Conservation (phyloP, 148 eudicot species). For the Agrostemma githago region DNA sequence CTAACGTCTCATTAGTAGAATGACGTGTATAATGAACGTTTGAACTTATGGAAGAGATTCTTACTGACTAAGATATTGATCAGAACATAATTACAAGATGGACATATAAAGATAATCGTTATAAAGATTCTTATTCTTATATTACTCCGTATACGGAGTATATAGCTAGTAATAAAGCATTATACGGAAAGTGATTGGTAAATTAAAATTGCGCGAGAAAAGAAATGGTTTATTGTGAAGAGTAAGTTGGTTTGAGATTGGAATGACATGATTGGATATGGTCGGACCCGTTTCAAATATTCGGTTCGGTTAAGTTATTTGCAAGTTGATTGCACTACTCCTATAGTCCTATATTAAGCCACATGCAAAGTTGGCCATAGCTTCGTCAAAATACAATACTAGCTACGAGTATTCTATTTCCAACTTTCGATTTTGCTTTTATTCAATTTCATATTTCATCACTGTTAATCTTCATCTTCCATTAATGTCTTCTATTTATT, state of each 20-base stretch:
- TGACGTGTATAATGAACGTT: too few relatives aligned
- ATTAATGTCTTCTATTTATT: too few relatives aligned
- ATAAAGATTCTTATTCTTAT: not conserved
- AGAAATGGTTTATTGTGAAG: conserved; percentile 10
- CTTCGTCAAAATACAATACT: too few relatives aligned
- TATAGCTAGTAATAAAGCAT: not conserved
- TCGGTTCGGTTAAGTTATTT: conserved; percentile 17
- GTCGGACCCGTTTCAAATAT: conserved; percentile 14
- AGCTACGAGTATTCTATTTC: too few relatives aligned
- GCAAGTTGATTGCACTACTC: too few relatives aligned
- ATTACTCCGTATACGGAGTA: too few relatives aligned
- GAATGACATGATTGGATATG: conserved; percentile 13
- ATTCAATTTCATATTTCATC: too few relatives aligned
- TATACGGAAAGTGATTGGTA: conserved; percentile 14
- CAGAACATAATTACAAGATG: not conserved
- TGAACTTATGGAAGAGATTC: too few relatives aligned
- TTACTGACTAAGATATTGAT: not conserved
- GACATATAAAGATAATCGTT: not conserved
- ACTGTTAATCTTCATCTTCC: too few relatives aligned
- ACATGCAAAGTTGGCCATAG: not conserved
- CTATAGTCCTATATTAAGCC: too few relatives aligned
- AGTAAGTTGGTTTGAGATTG: conserved; percentile 21
- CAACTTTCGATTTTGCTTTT: too few relatives aligned
- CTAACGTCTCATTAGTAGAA: too few relatives aligned
- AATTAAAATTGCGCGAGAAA: conserved; percentile 23